Percentiles rank a stretch among this genome's conserved stretches.
phyloP scores from a whole-genome alignment of 2,329 filamentous ascomycete species.

The Phialocephala subalpina region DNA sequence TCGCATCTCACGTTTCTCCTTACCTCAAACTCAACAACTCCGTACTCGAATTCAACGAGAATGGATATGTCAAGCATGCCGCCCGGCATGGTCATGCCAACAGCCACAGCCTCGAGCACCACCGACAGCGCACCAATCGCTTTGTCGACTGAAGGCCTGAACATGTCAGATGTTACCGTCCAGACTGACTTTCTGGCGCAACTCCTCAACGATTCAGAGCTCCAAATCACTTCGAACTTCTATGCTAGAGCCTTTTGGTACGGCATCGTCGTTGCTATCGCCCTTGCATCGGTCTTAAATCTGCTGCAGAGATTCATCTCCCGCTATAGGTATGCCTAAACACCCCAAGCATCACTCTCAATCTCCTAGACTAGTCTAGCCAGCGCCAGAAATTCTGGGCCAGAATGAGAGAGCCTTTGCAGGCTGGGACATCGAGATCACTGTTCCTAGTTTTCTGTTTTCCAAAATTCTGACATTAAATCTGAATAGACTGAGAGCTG shows the following conservation, averaged over 20 bases:
- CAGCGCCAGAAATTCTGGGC: no score
- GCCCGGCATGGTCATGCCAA: neutral
- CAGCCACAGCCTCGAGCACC: neutral
- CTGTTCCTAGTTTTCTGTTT: no score
- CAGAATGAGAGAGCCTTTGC: no score
- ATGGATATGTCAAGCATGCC: conserved; percentile 16
- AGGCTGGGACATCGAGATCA: no score
- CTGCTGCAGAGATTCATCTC: neutral
- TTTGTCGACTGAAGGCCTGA: conserved; percentile 1
- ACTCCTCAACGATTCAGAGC: conserved; percentile 12
- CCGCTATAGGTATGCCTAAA: conserved; percentile 12
- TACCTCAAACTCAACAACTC: neutral
- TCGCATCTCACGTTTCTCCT: no score
- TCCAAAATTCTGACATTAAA: no score
- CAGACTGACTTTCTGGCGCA: neutral
- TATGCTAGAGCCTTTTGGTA: conserved; percentile 15
- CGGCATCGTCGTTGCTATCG: conserved; percentile 9
- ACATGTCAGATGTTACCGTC: neutral
- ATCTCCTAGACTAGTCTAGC: no score
- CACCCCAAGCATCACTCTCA: no score
- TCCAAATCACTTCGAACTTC: conserved; percentile 12
- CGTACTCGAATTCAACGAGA: neutral
- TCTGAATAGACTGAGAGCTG: neutral
- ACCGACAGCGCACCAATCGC: neutral
- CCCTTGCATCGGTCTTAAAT: conserved; percentile 6